Conservation (phyloP, 2,329 filamentous ascomycete species). For the Colletotrichum lentis region DNA sequence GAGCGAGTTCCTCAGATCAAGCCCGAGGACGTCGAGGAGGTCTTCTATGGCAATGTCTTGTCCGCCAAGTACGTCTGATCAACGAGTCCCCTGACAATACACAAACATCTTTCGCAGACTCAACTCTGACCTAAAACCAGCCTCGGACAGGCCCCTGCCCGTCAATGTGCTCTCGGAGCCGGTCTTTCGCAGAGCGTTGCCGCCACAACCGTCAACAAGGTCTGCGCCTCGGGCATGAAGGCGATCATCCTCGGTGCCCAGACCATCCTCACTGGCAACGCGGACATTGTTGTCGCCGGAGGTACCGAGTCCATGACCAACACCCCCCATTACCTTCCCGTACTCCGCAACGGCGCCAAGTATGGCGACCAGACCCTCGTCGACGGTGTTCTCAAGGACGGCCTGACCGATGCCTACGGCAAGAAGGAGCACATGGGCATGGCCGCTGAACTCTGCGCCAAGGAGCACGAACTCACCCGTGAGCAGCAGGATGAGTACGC, state of each 20-base stretch:
- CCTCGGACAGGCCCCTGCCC: conserved; percentile 93
- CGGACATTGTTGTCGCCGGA: conserved; percentile 90
- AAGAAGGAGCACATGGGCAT: conserved; percentile 98
- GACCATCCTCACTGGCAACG: conserved; percentile 96
- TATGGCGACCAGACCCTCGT: conserved; percentile 90
- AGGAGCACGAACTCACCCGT: conserved; percentile 81
- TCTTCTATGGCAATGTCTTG: conserved; percentile 98
- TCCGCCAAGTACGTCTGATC: conserved; percentile 80
- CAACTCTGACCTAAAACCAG: conserved; percentile 55
- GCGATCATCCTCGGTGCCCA: conserved; percentile 93
- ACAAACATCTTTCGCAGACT: background rate
- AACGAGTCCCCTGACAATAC: background rate
- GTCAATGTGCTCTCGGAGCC: conserved; percentile 90
- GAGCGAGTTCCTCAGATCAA: conserved; percentile 87
- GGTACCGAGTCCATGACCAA: conserved; percentile 99
- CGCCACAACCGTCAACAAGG: conserved; percentile 97
- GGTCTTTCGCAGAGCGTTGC: conserved; percentile 82
- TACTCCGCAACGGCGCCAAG: conserved; percentile 85
- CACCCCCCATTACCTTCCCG: conserved; percentile 92
- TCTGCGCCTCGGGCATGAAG: conserved; percentile 95
- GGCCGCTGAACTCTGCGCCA: conserved; percentile 88
- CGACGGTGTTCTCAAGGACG: conserved; percentile 93
- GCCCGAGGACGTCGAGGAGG: conserved; percentile 89
- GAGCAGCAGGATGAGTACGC: conserved; percentile 95
- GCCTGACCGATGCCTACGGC: conserved; percentile 88